A percentile compares a stretch with the other conserved stretches of the same genome.
phyloP scores from a whole-genome alignment of 83 land plant species.

The Picea abies region DNA sequence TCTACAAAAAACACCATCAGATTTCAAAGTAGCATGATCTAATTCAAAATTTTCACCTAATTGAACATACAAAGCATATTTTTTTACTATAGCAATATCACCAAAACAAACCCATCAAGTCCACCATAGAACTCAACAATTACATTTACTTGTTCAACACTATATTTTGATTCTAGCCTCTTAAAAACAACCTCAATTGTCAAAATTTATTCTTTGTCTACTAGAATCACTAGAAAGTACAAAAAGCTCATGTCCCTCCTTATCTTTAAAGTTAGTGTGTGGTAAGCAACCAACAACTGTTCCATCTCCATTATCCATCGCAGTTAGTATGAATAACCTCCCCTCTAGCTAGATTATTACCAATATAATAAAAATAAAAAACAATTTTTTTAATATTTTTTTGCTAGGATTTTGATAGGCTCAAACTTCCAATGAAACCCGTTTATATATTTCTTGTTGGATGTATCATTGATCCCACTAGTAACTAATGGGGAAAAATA shows the following conservation, averaged over 20 bases:
- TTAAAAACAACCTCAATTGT: background rate
- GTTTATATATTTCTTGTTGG: constrained; percentile 28
- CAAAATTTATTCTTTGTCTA: background rate
- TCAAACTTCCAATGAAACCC: constrained; percentile 21
- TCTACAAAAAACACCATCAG: background rate
- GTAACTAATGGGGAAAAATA: constrained; percentile 16
- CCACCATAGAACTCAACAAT: background rate
- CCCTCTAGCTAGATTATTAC: background rate
- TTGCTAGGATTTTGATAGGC: constrained; percentile 20
- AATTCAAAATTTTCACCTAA: background rate
- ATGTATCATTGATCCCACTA: constrained; percentile 31
- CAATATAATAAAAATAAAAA: background rate
- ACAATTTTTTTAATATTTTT: background rate
- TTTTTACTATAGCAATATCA: background rate
- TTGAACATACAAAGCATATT: background rate
- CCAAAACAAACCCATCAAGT: background rate
- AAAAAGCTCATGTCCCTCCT: background rate
- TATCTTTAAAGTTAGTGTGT: background rate
- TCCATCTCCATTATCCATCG: background rate
- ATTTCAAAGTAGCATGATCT: background rate
- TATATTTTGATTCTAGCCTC: background rate
- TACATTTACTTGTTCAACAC: background rate
- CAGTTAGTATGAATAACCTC: background rate
- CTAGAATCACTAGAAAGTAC: background rate
- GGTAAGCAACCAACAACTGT: background rate